Base-by-base conservation (phyloP, 2,329 filamentous ascomycete species). In the Sporothrix phasma region DNA sequence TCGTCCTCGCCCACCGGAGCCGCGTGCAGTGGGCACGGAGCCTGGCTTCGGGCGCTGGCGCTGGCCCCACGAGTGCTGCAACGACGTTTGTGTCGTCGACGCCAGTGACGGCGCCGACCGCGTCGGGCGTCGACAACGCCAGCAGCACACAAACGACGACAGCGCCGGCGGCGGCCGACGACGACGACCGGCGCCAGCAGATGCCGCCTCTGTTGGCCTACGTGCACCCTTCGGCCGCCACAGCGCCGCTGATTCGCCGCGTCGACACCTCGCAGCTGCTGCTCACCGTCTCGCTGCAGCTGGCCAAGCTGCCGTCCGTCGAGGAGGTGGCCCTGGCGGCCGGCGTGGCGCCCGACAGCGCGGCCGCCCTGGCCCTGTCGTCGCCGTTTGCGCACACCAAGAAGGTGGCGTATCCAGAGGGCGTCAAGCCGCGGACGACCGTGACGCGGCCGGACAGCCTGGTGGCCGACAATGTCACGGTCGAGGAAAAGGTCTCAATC, bases 401-500 rank as follows among this genome's bases (percentile, higher is more conserved):
- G 67, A 97, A 97, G 74, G 81, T 97, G 61, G 88, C 90, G 1
- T 89, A 94, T 71, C 89, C 90, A 0, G 88, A 91, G 64, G 88
- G 88, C 26, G 86, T 97, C 39, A 90, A 92, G 63, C 80, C 85
- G 39, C 86, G 88, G 62, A 92, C 89, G 54, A 94, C 90, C 3
- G 89, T 97, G 64, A 92, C 90, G 22, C 85, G 88, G 69, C 81
- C 84, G 54, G 93, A 97, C 77, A 90, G 86, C 68, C 81, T 97
- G 2, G 84, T 97, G 43, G 93, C 85, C 1, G 89, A 93, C 65
- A 97, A 97, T 71, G 91, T 95, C 46, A 91, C 87, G 1, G 86
- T 97, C 0, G 90, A 93, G 71, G 90, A 93, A 70, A 93, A 93
- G 73, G 88, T 86, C 26, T 88, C 92, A n/a, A 89, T 99, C 76